Evolutionary conservation across 495 filamentous ascomycete genomes (phyloP).

Genomic region (Hypomontagnella monticulosa): DNA sequence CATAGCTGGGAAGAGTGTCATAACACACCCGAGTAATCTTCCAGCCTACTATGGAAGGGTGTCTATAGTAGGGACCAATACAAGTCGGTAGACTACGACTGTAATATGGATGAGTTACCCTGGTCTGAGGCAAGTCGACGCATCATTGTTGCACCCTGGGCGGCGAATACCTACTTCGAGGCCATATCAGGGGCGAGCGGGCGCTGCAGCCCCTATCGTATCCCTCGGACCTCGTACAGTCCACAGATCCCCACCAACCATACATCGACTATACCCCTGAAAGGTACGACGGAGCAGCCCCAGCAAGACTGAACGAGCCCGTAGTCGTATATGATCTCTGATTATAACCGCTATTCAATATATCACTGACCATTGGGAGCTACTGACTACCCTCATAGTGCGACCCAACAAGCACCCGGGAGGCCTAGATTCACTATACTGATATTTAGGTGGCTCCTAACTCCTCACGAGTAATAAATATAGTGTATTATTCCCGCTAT

Average conservation of each 20-base stretch:
- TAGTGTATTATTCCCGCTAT: background rate
- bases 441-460: background rate
- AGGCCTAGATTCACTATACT: constrained; percentile 1
- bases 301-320: no score
- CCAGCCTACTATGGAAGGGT: background rate
- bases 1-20: background rate
- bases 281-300: no score
- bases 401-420: background rate
- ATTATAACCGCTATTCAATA: constrained; percentile 11
- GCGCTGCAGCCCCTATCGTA: background rate
- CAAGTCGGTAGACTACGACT: no score
- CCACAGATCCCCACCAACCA: no score
- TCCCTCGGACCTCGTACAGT: background rate
- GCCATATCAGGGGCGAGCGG: no score
- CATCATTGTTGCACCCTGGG: no score
- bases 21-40: background rate
- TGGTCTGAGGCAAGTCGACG: no score
- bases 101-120: no score
- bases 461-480: background rate
- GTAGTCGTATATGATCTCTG: background rate
- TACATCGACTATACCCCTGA: no score
- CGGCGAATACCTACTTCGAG: no score
- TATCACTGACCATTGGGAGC: background rate
- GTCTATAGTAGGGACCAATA: background rate
- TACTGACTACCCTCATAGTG: background rate